A percentile compares a stretch with the other conserved stretches of the same genome.
Conservation (phyloP, 345 rosid species). For the Sapria himalayana region DNA sequence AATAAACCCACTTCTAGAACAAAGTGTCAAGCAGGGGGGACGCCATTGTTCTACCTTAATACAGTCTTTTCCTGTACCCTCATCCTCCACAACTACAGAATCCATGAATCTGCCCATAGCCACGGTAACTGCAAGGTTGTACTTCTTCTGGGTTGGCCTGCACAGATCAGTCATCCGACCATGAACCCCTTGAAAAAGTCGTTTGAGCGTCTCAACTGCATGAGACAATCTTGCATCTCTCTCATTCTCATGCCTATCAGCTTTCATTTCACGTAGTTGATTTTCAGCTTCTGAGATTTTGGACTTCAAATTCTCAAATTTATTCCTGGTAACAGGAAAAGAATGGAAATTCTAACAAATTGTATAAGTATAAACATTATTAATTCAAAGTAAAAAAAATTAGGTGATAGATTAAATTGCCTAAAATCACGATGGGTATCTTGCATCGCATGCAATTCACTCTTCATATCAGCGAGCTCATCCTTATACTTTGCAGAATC, state of each 20-base stretch:
- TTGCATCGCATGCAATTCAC: conserved; percentile 52
- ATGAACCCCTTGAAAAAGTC: conserved; percentile 85
- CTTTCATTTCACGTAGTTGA: conserved; percentile 71
- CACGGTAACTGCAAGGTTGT: conserved; percentile 93
- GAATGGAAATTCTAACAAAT: not conserved
- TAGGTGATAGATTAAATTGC: conserved; percentile 16
- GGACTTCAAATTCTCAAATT: conserved; percentile 51
- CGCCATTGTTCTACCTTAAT: conserved; percentile 43
- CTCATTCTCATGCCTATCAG: conserved; percentile 84
- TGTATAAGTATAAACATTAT: not conserved
- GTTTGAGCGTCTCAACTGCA: conserved; percentile 81
- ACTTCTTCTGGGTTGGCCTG: conserved; percentile 78
- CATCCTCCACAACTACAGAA: conserved; percentile 94
- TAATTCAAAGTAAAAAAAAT: conserved; percentile 9
- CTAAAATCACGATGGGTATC: conserved; percentile 58
- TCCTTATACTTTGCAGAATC: conserved; percentile 37
- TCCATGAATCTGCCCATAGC: conserved; percentile 99
- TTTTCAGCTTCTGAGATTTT: conserved; percentile 61
- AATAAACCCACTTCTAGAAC: conserved; percentile 1
- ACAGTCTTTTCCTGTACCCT: conserved; percentile 86
- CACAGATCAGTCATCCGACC: conserved; percentile 96
- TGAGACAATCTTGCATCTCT: conserved; percentile 74
- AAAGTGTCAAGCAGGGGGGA: conserved; percentile 6
- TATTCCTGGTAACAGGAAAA: conserved; percentile 27
- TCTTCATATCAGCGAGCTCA: conserved; percentile 34